Evolutionary conservation across 129 eudicot species (phyloP).

Genomic region (Chrysanthemum makinoi): DNA sequence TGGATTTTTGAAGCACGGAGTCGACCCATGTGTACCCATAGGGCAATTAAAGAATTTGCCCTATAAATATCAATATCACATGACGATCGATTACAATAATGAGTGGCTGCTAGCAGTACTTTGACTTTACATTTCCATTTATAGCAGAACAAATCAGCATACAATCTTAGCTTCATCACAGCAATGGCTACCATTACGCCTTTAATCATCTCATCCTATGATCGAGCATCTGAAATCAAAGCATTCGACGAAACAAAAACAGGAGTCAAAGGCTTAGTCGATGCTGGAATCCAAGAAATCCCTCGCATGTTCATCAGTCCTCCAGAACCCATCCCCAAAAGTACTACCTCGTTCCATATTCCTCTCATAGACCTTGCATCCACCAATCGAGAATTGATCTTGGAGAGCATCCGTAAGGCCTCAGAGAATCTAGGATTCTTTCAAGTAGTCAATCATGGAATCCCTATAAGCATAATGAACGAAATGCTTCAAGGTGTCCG

Average conservation of each 20-base stretch:
- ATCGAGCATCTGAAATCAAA: constrained; percentile 36
- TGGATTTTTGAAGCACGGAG: too few species aligned
- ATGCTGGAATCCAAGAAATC: constrained; percentile 40
- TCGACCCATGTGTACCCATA: too few species aligned
- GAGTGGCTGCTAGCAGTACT: not conserved
- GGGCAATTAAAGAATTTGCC: too few species aligned
- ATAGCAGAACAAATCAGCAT: not conserved
- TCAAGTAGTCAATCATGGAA: constrained; percentile 59
- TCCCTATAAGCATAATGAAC: constrained; percentile 39
- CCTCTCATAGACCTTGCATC: constrained; percentile 39
- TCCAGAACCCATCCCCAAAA: constrained; percentile 31
- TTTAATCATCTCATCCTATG: constrained; percentile 1
- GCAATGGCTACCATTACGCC: constrained; percentile 15
- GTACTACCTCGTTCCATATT: constrained; percentile 24
- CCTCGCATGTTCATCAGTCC: constrained; percentile 50
- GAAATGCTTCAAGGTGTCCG: constrained; percentile 36
- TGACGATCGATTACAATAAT: not conserved
- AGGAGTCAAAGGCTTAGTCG: constrained; percentile 57
- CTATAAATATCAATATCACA: too few species aligned
- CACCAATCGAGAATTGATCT: constrained; percentile 11
- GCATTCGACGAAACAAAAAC: constrained; percentile 49
- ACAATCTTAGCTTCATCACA: constrained; percentile 19
- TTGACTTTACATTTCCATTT: not conserved
- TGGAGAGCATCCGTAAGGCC: constrained; percentile 32
- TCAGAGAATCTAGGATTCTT: constrained; percentile 48